Percentiles rank a stretch among this genome's conserved stretches.
Conservation (phyloP, 768 basidiomycete species). For the Gyrodon lividus region DNA sequence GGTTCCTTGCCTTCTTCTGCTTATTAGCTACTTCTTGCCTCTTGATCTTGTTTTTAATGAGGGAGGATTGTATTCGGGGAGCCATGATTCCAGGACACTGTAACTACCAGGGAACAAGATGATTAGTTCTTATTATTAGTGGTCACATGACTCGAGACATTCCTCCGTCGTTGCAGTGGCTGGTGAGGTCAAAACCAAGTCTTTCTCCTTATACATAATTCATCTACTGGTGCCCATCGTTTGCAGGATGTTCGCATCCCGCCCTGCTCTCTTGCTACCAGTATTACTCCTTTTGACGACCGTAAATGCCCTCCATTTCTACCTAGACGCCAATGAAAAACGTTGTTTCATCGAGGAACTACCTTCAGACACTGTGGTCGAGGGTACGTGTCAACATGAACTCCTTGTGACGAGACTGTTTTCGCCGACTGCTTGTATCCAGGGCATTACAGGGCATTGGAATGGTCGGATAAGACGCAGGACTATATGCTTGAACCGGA, state of each 20-base stretch:
- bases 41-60: conserved; percentile 87
- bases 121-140: background rate
- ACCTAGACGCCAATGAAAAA: conserved; percentile 90
- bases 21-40: conserved; percentile 75
- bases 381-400: conserved; percentile 54
- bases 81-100: conserved; percentile 41
- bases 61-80: conserved; percentile 58
- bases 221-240: background rate
- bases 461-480: conserved; percentile 80
- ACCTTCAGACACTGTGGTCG: conserved; percentile 91
- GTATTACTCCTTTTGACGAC: conserved; percentile 43
- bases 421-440: conserved; percentile 2
- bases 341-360: conserved; percentile 97
- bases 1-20: conserved; percentile 72
- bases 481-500: conserved; percentile 68
- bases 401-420: background rate
- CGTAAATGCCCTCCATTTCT: conserved; percentile 88
- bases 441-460: conserved; percentile 92
- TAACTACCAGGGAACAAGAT: background rate
- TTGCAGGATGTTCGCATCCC: conserved; percentile 26
- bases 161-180: background rate
- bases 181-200: background rate
- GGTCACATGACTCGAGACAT: conserved; percentile 18
- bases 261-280: conserved; percentile 31
- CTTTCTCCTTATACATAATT: background rate